These are phyloP conservation scores for Skeletonema costatum DNA, from an alignment of 108 stramenopile species.

Conservation along the genomic window DNA sequence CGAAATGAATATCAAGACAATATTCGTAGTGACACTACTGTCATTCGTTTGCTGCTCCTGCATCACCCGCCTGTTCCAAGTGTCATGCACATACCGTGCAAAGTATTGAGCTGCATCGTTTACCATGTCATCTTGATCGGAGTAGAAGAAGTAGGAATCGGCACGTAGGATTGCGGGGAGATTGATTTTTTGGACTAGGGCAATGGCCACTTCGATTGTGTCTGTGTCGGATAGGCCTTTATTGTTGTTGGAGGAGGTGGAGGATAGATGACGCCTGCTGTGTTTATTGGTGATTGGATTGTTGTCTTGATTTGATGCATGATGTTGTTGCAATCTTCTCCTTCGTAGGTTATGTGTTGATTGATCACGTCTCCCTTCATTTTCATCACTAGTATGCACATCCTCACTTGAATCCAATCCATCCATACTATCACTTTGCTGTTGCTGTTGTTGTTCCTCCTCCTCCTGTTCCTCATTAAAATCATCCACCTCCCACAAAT, in stretches of 20 bases:
- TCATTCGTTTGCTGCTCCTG: conserved; percentile 17
- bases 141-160: conserved; percentile 80
- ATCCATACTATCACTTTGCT: background rate
- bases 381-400: background rate
- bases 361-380: background rate
- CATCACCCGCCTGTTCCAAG: conserved; percentile 53
- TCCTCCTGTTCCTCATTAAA: background rate
- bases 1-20: conserved; percentile 82
- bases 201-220: conserved; percentile 43
- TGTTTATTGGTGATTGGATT: background rate
- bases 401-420: background rate
- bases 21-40: conserved; percentile 21
- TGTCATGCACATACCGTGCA: conserved; percentile 75
- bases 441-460: background rate
- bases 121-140: conserved; percentile 89
- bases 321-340: background rate
- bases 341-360: background rate
- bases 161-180: conserved; percentile 68
- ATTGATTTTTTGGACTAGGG: conserved; percentile 62
- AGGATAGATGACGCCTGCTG: background rate
- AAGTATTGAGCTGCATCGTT: conserved; percentile 90
- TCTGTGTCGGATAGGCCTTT: conserved; percentile 6
- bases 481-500: background rate
- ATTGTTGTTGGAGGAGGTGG: background rate
- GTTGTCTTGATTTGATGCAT: background rate